Conservation (phyloP, 176 grass and related monocot species). For the Dactylis glomerata region DNA sequence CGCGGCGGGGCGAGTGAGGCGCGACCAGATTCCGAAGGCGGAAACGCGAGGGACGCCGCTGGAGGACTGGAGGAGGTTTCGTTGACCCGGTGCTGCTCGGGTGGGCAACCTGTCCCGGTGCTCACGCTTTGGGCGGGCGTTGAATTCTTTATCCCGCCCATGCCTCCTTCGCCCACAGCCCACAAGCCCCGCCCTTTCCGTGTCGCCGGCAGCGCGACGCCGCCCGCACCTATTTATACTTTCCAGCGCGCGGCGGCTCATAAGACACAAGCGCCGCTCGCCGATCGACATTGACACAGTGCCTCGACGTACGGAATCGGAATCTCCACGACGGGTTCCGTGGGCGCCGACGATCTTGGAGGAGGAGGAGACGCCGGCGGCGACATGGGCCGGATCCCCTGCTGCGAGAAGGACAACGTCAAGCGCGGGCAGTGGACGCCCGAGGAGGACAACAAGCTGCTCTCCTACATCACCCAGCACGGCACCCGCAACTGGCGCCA, state of each 20-base stretch:
- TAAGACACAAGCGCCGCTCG: neutral
- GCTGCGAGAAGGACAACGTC: constrained; percentile 96
- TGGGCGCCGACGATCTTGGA: too few species aligned
- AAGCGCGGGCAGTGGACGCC: constrained; percentile 97
- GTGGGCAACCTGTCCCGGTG: constrained; percentile 82
- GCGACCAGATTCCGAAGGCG: neutral
- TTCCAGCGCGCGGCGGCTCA: neutral
- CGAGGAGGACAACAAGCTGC: constrained; percentile 97
- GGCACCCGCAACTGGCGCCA: constrained; percentile 94
- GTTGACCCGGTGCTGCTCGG: constrained; percentile 78
- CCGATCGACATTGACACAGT: neutral
- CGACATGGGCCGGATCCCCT: constrained; percentile 86
- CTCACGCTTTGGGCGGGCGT: constrained; percentile 84
- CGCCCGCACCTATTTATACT: constrained; percentile 44
- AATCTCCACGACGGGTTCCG: neutral
- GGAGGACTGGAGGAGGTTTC: neutral
- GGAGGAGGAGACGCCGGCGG: neutral
- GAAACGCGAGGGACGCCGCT: constrained; percentile 9
- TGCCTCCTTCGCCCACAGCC: constrained; percentile 44
- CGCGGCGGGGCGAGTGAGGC: neutral
- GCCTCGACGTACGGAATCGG: neutral
- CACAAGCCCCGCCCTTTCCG: constrained; percentile 37
- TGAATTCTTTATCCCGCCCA: constrained; percentile 95
- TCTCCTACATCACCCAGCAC: constrained; percentile 83
- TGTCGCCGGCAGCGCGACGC: constrained; percentile 19